These are phyloP conservation scores for Xylaria digitata DNA, from an alignment of 2,329 filamentous ascomycete genomes.

Conservation along the genomic window DNA sequence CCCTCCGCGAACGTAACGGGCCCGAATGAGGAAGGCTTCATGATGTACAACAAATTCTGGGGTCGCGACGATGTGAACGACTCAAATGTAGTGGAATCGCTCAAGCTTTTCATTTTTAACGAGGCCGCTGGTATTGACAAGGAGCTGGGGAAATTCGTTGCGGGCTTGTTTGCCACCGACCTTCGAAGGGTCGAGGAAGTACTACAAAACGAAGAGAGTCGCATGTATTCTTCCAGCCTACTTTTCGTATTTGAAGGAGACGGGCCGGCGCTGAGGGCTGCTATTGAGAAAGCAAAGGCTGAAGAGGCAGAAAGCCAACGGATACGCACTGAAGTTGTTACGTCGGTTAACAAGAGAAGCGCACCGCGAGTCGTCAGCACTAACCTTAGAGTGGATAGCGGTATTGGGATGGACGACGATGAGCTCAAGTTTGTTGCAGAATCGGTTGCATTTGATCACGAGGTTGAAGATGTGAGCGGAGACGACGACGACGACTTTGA, in stretches of 20 bases:
- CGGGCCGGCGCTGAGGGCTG: slow-evolving; percentile 62
- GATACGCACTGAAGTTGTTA: slow-evolving; percentile 52
- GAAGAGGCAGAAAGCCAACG: slow-evolving; percentile 22
- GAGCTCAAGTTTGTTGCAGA: slow-evolving; percentile 51
- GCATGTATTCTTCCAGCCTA: slow-evolving; percentile 73
- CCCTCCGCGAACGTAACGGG: slow-evolving; percentile 58
- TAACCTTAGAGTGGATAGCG: slow-evolving; percentile 65
- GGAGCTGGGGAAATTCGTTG: slow-evolving; percentile 67
- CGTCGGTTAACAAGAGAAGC: slow-evolving; percentile 43
- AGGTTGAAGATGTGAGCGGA: slow-evolving; percentile 54
- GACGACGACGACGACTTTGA: slow-evolving; percentile 64
- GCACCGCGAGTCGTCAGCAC: slow-evolving; percentile 42
- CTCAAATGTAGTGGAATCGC: slow-evolving; percentile 65
- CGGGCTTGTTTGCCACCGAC: slow-evolving; percentile 64
- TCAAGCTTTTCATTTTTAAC: slow-evolving; percentile 70
- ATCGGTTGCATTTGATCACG: slow-evolving; percentile 34
- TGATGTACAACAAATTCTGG: slow-evolving; percentile 72
- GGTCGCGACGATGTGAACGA: slow-evolving; percentile 65
- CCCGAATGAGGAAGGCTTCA: slow-evolving; percentile 66
- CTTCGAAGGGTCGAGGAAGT: slow-evolving; percentile 64
- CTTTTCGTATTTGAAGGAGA: slow-evolving; percentile 75
- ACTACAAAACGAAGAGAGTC: slow-evolving; percentile 66
- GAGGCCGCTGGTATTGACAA: slow-evolving; percentile 67
- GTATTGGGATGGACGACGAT: slow-evolving; percentile 62
- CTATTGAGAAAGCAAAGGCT: slow-evolving; percentile 66